Base-by-base conservation (phyloP, 164 flowering plant species). In the Dillenia turbinata region DNA sequence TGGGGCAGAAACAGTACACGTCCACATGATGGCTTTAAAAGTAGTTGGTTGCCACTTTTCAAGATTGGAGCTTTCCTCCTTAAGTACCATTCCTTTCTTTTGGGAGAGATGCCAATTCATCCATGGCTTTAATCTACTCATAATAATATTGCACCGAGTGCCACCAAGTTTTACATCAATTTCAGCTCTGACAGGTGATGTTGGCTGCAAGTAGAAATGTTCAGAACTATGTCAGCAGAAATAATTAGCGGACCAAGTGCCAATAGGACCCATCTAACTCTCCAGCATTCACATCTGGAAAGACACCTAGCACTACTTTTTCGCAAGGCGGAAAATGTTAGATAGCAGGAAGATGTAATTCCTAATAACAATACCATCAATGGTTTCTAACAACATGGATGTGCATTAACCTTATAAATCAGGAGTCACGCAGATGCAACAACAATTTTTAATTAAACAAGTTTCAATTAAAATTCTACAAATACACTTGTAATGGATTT, bases 141-240 rank as follows among this genome's bases (percentile, higher is more conserved):
- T 73, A n/a, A 95, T 72, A 24, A 92, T 61, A 72, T 90, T 89
- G 77, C 87, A 92, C 56, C 76, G 93, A 19, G 97, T 88, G 46
- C 99, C 97, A 46, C 97, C 99, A 61, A 95, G 85, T 82, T 85
- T 89, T 47, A 92, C 67, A 73, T 95, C 99, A 74, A 87, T 63
- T 80, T 92, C 99, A 69, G 91, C 92, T 73, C 97, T 82, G 59
- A 87, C 44, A 61, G 97, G 86, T 45, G 74, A 72, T 40, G 69
- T 61, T 59, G 78, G 83, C 99, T 94, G 90, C 71, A 81, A 69
- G 40, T 0, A 60, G 70, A 72, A 50, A 22, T 60, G 53, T 13
- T 43, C n/a, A 12, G 44, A 47, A 57, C 17, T 19, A 62, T 54
- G 57, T 59, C 52, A 44, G 33, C 33, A 10, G 12, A 43, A 52